Percentiles rank a stretch among this genome's conserved stretches.
phyloP scores from a whole-genome alignment of 176 grass and related monocot species.

The Oryza meyeriana region DNA sequence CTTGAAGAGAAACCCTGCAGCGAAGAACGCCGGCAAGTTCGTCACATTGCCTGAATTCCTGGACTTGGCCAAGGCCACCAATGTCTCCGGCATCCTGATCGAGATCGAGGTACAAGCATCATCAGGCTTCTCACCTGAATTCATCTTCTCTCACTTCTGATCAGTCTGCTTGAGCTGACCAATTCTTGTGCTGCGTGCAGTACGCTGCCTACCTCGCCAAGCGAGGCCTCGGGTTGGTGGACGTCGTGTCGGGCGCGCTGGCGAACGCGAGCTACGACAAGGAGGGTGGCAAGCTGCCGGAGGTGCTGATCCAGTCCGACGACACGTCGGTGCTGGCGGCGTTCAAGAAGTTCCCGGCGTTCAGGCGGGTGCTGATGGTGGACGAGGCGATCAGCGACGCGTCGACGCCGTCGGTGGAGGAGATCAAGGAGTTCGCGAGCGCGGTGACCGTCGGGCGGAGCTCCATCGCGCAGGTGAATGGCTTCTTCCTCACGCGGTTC shows the following conservation, averaged over 20 bases:
- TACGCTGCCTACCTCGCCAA: slow-evolving; percentile 70
- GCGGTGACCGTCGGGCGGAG: slow-evolving; percentile 48
- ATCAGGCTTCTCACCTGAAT: neutral
- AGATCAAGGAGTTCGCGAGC: slow-evolving; percentile 57
- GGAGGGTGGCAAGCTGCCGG: slow-evolving; percentile 36
- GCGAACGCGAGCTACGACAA: slow-evolving; percentile 72
- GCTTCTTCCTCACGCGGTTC: slow-evolving; percentile 75
- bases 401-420: slow-evolving; percentile 45
- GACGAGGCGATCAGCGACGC: slow-evolving; percentile 50
- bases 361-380: slow-evolving; percentile 54
- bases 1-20: slow-evolving; percentile 72
- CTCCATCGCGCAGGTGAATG: slow-evolving; percentile 42
- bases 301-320: slow-evolving; percentile 72
- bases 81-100: slow-evolving; percentile 68
- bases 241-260: slow-evolving; percentile 61
- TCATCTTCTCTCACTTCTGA: neutral
- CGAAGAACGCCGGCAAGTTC: slow-evolving; percentile 74
- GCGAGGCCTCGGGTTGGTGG: slow-evolving; percentile 67
- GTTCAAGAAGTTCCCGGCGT: slow-evolving; percentile 59
- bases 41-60: slow-evolving; percentile 67
- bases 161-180: neutral
- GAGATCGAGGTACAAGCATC: slow-evolving; percentile 63
- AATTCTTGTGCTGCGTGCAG: slow-evolving; percentile 36
- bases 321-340: slow-evolving; percentile 63
- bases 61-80: slow-evolving; percentile 61